Evolutionary conservation across 371 early-diverging fungal species (phyloP), one percentile per base, ranked within the genome.

Genomic region (Mucor indicus): DNA sequence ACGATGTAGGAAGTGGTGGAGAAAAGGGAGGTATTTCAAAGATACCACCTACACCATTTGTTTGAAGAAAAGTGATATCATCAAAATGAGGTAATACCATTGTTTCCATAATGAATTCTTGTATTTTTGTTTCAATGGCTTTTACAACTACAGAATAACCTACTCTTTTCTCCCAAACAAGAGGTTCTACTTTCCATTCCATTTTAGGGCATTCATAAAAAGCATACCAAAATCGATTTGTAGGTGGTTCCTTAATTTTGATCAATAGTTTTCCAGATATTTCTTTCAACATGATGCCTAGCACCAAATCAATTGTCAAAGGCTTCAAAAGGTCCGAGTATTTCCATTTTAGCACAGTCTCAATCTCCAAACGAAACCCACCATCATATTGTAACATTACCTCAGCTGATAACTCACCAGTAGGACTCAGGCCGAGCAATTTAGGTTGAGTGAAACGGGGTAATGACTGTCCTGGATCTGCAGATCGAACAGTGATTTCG

Each of bases 61-160:
- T 78, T 20, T 80, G 75, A 59, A 90, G 92, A 58, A 95, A 93
- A 10, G 84, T 81, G 19, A 84, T 77, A 63, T 94, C 93, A 55
- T 96, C 96, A 87, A 94, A 87, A 55, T 94, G 86, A 15, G 96
- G 96, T 53, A 93, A 52, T 4, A 96, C 90, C 58, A 93, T 72
- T 17, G 84, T 84, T 47, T 88, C 89, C 27, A 81, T 77, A 50
- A 96, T 72, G 38, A 90, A 79, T 27, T 93, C 92, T 47, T 87
- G 80, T 33, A 96, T 85, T 48, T 91, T 82, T 36, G 79, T 69
- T 65, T 92, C 88, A 35, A 96, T 92, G 1, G 92, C 87, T 45
- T 85, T 84, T 48, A 91, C 83, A 9, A 96, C 85, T 48, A 88
- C 65, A 4, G 84, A 80, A 38, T 90, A 82, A 36, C 84, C 86